Evolutionary conservation across 1,139 yeast genomes (phyloP).

Genomic region (Kodamaea ohmeri): DNA sequence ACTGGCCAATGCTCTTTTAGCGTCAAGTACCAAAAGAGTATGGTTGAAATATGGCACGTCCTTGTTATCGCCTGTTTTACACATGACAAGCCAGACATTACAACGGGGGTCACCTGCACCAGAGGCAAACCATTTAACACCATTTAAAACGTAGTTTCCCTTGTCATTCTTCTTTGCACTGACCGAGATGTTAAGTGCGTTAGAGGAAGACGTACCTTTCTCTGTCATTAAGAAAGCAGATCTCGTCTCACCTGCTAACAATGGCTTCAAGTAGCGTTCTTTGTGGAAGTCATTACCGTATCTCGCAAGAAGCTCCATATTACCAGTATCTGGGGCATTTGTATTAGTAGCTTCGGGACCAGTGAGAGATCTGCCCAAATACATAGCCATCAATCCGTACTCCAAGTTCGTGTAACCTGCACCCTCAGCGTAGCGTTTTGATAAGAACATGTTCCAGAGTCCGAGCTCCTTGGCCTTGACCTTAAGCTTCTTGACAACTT

Average conservation of each 20-base stretch:
- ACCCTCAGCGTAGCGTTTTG: slow-evolving; percentile 56
- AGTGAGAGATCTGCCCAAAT: slow-evolving; percentile 54
- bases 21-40: slow-evolving; percentile 58
- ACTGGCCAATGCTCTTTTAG: slow-evolving; percentile 48
- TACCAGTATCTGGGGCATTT: slow-evolving; percentile 73
- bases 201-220: slow-evolving; percentile 62
- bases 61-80: slow-evolving; percentile 48
- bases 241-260: slow-evolving; percentile 57
- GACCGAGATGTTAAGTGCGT: slow-evolving; percentile 61
- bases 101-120: slow-evolving; percentile 75
- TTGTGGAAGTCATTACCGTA: slow-evolving; percentile 57
- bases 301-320: slow-evolving; percentile 65
- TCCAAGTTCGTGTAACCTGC: slow-evolving; percentile 66
- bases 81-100: slow-evolving; percentile 64
- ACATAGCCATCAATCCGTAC: slow-evolving; percentile 69
- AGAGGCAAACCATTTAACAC: slow-evolving; percentile 74
- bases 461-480: slow-evolving; percentile 55
- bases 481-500: slow-evolving; percentile 52
- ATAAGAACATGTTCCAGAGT: slow-evolving; percentile 64
- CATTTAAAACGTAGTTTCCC: slow-evolving; percentile 58
- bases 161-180: slow-evolving; percentile 41
- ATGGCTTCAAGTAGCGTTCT: slow-evolving; percentile 52
- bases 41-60: slow-evolving; percentile 49
- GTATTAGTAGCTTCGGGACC: slow-evolving; percentile 69
- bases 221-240: slow-evolving; percentile 76